phyloP scores from a whole-genome alignment of 768 basidiomycete species.

The Pholiota molesta region DNA sequence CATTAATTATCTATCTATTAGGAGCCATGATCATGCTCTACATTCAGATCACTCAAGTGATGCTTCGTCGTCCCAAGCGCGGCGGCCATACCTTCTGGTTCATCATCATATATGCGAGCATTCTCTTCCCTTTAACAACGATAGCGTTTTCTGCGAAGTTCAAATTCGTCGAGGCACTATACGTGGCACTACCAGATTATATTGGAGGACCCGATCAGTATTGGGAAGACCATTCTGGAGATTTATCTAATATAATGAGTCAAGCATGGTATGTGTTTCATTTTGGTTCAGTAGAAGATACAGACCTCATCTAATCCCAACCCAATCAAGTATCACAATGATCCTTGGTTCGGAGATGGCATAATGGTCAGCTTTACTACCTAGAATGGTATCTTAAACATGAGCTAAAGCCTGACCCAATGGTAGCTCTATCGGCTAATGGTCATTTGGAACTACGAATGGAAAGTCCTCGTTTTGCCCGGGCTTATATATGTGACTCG shows the following conservation, averaged over 20 bases:
- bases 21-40: constrained; percentile 44
- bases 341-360: constrained; percentile 40
- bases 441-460: constrained; percentile 36
- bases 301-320: background rate
- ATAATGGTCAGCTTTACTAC: constrained; percentile 31
- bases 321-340: constrained; percentile 26
- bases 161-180: constrained; percentile 33
- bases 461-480: constrained; percentile 32
- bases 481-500: constrained; percentile 33
- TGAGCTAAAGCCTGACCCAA: background rate
- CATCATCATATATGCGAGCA: constrained; percentile 34
- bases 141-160: constrained; percentile 34
- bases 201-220: constrained; percentile 6
- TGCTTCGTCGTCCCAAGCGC: constrained; percentile 38
- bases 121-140: constrained; percentile 34
- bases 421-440: constrained; percentile 36
- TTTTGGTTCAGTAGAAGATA: background rate
- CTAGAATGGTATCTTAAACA: background rate
- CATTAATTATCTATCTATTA: constrained; percentile 14
- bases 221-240: constrained; percentile 16
- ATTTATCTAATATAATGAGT: constrained; percentile 34
- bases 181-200: constrained; percentile 11
- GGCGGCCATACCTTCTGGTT: constrained; percentile 33
- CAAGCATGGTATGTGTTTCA: constrained; percentile 30
- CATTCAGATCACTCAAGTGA: constrained; percentile 37